Evolutionary conservation across 208 protist species (phyloP).

Genomic region (Leishmania braziliensis): DNA sequence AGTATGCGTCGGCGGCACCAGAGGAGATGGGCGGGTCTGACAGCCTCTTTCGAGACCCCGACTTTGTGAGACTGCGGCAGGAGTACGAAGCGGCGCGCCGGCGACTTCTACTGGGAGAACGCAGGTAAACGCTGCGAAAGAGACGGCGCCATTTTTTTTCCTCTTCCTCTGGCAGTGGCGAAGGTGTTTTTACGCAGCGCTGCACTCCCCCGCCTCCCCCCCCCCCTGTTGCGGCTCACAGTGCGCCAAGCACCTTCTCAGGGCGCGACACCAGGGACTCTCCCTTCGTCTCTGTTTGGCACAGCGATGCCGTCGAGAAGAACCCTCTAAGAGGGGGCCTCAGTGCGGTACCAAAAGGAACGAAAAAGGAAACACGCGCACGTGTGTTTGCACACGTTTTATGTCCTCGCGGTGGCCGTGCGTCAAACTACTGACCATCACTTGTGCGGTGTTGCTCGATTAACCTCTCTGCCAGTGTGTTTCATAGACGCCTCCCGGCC

Average conservation of each 20-base stretch:
- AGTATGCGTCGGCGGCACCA: constrained; percentile 9
- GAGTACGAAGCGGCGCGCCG: constrained; percentile 25
- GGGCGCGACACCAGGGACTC: neutral
- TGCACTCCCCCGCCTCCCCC: neutral
- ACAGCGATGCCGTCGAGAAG: neutral
- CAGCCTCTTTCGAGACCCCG: constrained; percentile 23
- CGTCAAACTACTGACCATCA: neutral
- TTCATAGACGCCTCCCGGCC: neutral
- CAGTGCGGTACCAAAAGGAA: neutral
- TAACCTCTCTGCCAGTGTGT: neutral
- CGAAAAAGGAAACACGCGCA: neutral
- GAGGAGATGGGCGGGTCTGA: constrained; percentile 16
- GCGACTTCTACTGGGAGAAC: constrained; percentile 13
- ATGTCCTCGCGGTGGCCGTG: neutral
- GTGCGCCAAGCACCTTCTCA: neutral
- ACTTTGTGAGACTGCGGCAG: constrained; percentile 24
- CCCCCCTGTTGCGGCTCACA: neutral
- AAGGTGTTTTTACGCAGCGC: neutral
- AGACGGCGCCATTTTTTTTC: neutral
- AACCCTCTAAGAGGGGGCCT: neutral
- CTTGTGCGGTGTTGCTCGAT: neutral
- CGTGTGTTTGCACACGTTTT: neutral
- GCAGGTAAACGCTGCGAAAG: neutral
- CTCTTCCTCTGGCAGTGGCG: neutral
- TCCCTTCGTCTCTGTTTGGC: neutral